Evolutionary conservation across 2,329 filamentous ascomycete species (phyloP), one percentile per base, ranked within the genome.

Genomic region (Cladophialophora bantiana): DNA sequence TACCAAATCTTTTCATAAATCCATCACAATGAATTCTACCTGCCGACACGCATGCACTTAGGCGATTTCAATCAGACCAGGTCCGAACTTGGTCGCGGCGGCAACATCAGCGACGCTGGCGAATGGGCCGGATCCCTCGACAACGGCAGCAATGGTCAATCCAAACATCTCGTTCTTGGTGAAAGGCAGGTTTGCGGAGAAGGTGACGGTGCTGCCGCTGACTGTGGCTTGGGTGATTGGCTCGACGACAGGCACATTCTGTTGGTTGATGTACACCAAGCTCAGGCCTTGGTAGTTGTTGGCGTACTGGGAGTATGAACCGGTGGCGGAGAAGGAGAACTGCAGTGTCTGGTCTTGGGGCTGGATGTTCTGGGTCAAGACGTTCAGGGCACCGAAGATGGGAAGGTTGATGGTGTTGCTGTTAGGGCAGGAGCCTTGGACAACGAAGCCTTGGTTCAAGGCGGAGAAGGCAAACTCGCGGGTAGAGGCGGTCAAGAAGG

Each of bases 401-500:
- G 68, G 66, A n/a, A 91, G 78, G 1, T 79, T 73, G 72, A 89
- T 86, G 40, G 80, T 75, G 42, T 79, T 71, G 62, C 83, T 70
- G 40, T 85, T 82, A 32, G 71, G 71, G 78, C 90, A 92, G 3
- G 83, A 85, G 15, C 81, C 83, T 0, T 83, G 83, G 0, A 90
- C 83, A 67, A 88, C 76, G 72, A 91, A 90, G 58, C 78, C 75
- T 64, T 86, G 82, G 73, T 87, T 83, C 10, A 91, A 80, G 2
- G 86, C 86, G 0, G 85, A 88, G 76, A 87, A 91, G 40, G 88
- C 88, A 70, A 90, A 91, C 6, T 86, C 79, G 3, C 85, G 83
- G 1, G 85, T 83, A 18, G 82, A 83, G 2, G 85, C 85, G 0
- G 90, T 92, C 40, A 91, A 76, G 81, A 92, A 92, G 0, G 90